Conservation (phyloP, 257 asterid species). For the Nicotiana noctiflora region DNA sequence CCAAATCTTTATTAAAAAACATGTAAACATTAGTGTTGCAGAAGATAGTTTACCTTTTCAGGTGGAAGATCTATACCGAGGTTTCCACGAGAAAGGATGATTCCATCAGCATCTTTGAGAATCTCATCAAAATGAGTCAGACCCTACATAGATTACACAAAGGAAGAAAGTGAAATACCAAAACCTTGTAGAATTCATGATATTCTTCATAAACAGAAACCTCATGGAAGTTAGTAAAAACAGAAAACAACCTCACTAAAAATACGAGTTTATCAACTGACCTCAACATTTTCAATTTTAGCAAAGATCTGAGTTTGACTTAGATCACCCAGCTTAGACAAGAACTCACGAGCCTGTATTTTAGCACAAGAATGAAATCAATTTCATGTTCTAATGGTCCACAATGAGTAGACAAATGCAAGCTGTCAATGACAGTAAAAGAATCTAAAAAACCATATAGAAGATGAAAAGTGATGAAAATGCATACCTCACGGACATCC, state of each 20-base stretch:
- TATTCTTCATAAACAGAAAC: background rate
- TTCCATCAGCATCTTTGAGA: constrained; percentile 82
- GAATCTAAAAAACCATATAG: background rate
- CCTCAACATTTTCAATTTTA: constrained; percentile 90
- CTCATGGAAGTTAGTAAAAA: background rate
- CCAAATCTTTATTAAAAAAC: background rate
- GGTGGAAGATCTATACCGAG: constrained; percentile 92
- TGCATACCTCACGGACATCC: constrained; percentile 69
- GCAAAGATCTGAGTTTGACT: constrained; percentile 88
- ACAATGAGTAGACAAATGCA: background rate
- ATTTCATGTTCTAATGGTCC: background rate
- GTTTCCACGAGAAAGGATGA: constrained; percentile 87
- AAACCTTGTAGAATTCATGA: background rate
- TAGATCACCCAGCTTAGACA: constrained; percentile 75
- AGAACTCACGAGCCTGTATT: constrained; percentile 73
- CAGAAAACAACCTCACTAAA: background rate
- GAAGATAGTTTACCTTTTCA: constrained; percentile 55
- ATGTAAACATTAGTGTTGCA: background rate
- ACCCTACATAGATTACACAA: constrained; percentile 40
- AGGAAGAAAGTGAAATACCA: background rate
- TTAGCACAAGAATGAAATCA: constrained; percentile 7
- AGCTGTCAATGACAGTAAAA: background rate
- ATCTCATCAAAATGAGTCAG: constrained; percentile 86
- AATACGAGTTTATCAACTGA: constrained; percentile 17
- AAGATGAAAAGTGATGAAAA: background rate